Evolutionary conservation across 2,329 filamentous ascomycete genomes (phyloP).

Genomic region (Phaeosphaeriaceae sp.): DNA sequence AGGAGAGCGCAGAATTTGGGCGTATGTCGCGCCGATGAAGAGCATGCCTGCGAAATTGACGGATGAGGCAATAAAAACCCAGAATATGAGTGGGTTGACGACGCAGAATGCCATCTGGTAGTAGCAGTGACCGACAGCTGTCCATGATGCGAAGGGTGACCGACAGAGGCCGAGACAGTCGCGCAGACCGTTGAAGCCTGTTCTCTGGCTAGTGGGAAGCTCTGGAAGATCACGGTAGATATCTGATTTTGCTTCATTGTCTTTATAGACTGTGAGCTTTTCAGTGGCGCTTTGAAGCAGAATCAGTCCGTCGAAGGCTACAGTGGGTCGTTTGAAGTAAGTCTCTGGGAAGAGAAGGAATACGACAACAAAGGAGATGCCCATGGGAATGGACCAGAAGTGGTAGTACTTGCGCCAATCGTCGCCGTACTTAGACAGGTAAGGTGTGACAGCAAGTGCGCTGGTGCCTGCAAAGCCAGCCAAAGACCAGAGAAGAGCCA

Average conservation of each 20-base stretch:
- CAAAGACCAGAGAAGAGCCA: slow-evolving; percentile 48
- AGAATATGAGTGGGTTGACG: slow-evolving; percentile 42
- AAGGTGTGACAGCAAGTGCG: slow-evolving; percentile 34
- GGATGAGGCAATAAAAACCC: slow-evolving; percentile 33
- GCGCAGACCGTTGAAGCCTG: slow-evolving; percentile 12
- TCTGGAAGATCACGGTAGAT: slow-evolving; percentile 35
- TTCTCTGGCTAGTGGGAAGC: no score
- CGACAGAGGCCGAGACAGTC: slow-evolving; percentile 20
- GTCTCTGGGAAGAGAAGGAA: slow-evolving; percentile 50
- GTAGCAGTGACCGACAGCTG: slow-evolving; percentile 31
- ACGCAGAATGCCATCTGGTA: slow-evolving; percentile 38
- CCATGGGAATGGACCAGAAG: slow-evolving; percentile 35
- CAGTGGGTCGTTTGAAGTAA: slow-evolving; percentile 51
- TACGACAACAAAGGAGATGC: slow-evolving; percentile 33
- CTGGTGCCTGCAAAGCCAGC: slow-evolving; percentile 32
- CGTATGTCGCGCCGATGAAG: slow-evolving; percentile 38
- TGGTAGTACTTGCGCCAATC: slow-evolving; percentile 48
- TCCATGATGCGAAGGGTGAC: slow-evolving; percentile 35
- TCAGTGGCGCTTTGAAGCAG: slow-evolving; percentile 50
- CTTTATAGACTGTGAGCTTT: slow-evolving; percentile 49
- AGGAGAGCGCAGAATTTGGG: slow-evolving; percentile 20
- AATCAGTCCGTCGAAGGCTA: slow-evolving; percentile 53
- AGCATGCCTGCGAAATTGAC: slow-evolving; percentile 41
- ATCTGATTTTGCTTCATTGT: slow-evolving; percentile 36
- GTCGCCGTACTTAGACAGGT: slow-evolving; percentile 29